phyloP scores from a whole-genome alignment of 345 rosid species.

The Eucalyptus cloeziana region DNA sequence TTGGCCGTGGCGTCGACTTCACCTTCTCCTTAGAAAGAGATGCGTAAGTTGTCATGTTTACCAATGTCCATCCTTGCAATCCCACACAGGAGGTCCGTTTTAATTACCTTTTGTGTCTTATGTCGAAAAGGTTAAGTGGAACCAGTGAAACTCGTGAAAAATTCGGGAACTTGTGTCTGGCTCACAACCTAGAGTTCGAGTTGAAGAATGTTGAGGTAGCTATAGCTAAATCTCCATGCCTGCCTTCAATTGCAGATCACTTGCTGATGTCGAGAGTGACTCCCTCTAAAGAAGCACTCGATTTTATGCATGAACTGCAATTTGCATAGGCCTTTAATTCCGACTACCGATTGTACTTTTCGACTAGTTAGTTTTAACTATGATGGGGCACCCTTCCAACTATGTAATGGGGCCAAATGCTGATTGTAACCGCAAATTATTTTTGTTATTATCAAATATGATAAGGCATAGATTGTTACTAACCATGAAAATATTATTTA shows the following conservation, averaged over 20 bases:
- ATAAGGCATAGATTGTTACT: background rate
- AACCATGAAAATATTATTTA: too few species aligned
- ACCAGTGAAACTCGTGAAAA: conserved; percentile 77
- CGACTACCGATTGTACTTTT: background rate
- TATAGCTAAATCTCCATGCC: background rate
- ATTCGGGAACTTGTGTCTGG: conserved; percentile 66
- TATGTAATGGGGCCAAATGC: background rate
- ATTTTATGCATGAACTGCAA: background rate
- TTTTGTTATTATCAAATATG: too few species aligned
- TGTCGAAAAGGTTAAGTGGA: conserved; percentile 50
- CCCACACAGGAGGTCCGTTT: background rate
- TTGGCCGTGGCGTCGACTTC: conserved; percentile 76
- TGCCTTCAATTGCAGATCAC: background rate
- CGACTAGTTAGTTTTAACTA: background rate
- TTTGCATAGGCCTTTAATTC: background rate
- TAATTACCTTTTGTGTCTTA: background rate
- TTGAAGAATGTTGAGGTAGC: conserved; percentile 74
- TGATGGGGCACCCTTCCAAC: background rate
- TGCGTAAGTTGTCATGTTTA: conserved; percentile 42
- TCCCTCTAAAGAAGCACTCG: background rate
- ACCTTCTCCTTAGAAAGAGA: conserved; percentile 75
- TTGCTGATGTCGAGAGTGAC: background rate
- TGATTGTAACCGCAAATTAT: background rate
- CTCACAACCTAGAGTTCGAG: conserved; percentile 52
- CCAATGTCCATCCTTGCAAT: background rate